A percentile compares a stretch with the other conserved stretches of the same genome.
phyloP scores from a whole-genome alignment of 2,329 filamentous ascomycete genomes.

The Clonostachys sp. region DNA sequence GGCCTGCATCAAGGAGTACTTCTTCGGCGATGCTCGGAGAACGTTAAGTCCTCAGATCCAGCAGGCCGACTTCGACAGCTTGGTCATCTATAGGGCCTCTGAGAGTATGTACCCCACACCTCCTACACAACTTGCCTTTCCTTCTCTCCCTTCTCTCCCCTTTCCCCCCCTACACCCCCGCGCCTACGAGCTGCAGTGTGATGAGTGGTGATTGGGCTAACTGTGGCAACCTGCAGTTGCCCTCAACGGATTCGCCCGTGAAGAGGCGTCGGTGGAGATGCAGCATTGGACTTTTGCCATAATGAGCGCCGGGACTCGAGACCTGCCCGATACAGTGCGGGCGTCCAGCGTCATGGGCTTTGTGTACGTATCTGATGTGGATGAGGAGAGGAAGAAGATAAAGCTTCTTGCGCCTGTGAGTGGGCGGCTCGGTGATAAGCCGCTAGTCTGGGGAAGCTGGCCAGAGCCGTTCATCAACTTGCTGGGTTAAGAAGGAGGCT shows the following conservation, averaged over 20 bases:
- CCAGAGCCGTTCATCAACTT: conserved; percentile 80
- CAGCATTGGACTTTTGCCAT: conserved; percentile 82
- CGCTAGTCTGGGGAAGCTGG: conserved; percentile 81
- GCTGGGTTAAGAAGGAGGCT: conserved; percentile 39
- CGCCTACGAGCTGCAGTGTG: conserved; percentile 1
- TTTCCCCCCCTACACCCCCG: background rate
- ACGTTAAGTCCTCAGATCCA: conserved; percentile 85
- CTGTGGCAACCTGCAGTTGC: conserved; percentile 9
- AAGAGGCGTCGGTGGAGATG: conserved; percentile 63
- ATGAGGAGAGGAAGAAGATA: conserved; percentile 76
- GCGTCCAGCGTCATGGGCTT: conserved; percentile 88
- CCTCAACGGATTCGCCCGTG: conserved; percentile 49
- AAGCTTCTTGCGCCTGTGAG: conserved; percentile 81
- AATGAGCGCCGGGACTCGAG: conserved; percentile 69
- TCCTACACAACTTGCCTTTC: conserved; percentile 7
- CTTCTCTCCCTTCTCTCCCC: no score
- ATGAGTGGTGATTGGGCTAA: conserved; percentile 1
- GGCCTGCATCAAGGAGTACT: conserved; percentile 82
- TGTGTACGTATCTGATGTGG: conserved; percentile 87
- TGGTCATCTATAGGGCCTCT: conserved; percentile 58
- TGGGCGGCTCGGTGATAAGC: conserved; percentile 72
- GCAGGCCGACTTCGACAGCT: conserved; percentile 69
- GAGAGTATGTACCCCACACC: conserved; percentile 3
- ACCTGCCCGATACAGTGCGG: conserved; percentile 67
- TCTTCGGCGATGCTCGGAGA: conserved; percentile 77